Evolutionary conservation across 106 monocot species (phyloP).

Genomic region (Dendrobium officinale): DNA sequence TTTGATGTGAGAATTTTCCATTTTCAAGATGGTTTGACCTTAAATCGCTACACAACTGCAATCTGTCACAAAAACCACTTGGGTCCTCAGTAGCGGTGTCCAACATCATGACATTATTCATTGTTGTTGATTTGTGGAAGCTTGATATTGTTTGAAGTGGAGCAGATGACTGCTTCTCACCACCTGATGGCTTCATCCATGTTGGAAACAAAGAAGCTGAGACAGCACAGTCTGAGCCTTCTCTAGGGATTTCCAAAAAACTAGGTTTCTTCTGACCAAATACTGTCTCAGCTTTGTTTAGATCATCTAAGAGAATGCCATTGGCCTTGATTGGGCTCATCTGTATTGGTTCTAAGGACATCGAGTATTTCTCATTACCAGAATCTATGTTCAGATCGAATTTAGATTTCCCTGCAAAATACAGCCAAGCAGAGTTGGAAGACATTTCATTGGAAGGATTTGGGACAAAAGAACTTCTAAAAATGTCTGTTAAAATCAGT

Average conservation of each 20-base stretch:
- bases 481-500: not conserved
- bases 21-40: not conserved
- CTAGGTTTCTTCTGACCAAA: slow-evolving; percentile 11
- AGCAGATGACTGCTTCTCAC: slow-evolving; percentile 1
- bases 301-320: slow-evolving; percentile 8
- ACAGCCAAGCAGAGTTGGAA: slow-evolving; percentile 6
- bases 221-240: slow-evolving; percentile 2
- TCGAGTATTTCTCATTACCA: not conserved
- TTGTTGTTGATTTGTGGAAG: not conserved
- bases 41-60: not conserved
- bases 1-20: not conserved
- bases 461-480: not conserved
- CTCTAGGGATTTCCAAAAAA: slow-evolving; percentile 11
- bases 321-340: slow-evolving; percentile 4
- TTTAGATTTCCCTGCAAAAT: slow-evolving; percentile 19
- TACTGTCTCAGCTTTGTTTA: slow-evolving; percentile 10
- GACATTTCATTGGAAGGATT: not conserved
- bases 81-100: not conserved
- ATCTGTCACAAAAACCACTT: not conserved
- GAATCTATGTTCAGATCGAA: not conserved
- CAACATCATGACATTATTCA: slow-evolving; percentile 7
- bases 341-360: slow-evolving; percentile 7
- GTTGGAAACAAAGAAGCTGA: not conserved
- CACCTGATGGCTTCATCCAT: not conserved
- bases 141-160: slow-evolving; percentile 6